Conservation (phyloP, 306 rosid genomes). For the Vigna angularis region DNA sequence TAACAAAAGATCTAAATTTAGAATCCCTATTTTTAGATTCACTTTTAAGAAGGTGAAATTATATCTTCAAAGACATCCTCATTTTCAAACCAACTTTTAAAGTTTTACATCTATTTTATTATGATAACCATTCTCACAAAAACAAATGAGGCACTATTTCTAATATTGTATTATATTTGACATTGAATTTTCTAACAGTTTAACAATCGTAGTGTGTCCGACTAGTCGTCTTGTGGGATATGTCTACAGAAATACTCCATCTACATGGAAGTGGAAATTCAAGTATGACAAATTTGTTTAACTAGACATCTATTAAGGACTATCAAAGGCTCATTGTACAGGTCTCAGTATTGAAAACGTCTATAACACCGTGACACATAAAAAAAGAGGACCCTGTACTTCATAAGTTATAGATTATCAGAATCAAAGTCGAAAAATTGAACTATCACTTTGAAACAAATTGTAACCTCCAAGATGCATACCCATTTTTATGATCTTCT, state of each 20-base stretch:
- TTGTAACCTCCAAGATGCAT: not conserved
- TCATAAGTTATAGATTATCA: not conserved
- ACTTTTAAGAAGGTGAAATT: too few species aligned
- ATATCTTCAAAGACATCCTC: too few species aligned
- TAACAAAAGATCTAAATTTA: not conserved
- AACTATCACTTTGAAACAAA: not conserved
- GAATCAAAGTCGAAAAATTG: not conserved
- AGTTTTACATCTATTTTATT: too few species aligned
- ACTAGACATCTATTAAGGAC: not conserved
- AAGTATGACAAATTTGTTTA: too few species aligned
- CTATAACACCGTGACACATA: not conserved
- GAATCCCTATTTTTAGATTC: not conserved
- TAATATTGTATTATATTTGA: too few species aligned
- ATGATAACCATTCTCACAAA: too few species aligned
- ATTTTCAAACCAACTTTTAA: too few species aligned
- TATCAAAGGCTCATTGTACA: not conserved
- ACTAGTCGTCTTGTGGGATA: too few species aligned
- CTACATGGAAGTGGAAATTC: too few species aligned
- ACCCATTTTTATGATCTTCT: not conserved
- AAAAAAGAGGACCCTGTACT: not conserved
- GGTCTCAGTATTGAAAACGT: not conserved
- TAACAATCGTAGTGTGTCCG: not conserved
- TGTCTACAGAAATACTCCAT: too few species aligned
- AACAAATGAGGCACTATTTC: too few species aligned
- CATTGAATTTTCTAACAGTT: not conserved